Evolutionary conservation across 192 early-diverging fungal genomes (phyloP).

Genomic region (Coemansia sp.): DNA sequence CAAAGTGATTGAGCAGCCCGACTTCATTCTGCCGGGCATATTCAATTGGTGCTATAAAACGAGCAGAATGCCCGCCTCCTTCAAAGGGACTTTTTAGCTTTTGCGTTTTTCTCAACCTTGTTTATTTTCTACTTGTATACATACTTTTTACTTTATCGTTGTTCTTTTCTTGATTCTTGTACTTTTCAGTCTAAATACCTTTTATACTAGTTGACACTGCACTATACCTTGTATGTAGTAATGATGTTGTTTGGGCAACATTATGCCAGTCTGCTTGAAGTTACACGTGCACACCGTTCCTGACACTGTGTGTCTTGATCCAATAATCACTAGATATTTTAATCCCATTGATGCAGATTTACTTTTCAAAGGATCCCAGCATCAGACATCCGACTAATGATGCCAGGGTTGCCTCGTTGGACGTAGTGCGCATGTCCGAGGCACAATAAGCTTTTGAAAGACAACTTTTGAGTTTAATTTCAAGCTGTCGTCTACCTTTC

Average conservation of each 20-base stretch:
- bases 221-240: too few species aligned
- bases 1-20: background rate
- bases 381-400: background rate
- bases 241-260: too few species aligned
- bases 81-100: background rate
- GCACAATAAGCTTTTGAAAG: background rate
- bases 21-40: constrained; percentile 5
- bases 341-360: background rate
- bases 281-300: too few species aligned
- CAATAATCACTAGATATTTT: background rate
- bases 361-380: background rate
- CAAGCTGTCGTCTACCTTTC: background rate
- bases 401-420: background rate
- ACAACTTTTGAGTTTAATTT: constrained; percentile 8
- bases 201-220: background rate
- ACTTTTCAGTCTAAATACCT: background rate
- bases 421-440: background rate
- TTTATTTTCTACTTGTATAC: background rate
- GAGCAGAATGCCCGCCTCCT: background rate
- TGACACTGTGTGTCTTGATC: too few species aligned
- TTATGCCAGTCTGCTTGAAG: too few species aligned
- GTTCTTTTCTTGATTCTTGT: background rate
- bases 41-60: constrained; percentile 10
- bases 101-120: constrained; percentile 2
- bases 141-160: background rate